Evolutionary conservation across 148 eudicot species (phyloP).

Genomic region (Rhododendron simsii): DNA sequence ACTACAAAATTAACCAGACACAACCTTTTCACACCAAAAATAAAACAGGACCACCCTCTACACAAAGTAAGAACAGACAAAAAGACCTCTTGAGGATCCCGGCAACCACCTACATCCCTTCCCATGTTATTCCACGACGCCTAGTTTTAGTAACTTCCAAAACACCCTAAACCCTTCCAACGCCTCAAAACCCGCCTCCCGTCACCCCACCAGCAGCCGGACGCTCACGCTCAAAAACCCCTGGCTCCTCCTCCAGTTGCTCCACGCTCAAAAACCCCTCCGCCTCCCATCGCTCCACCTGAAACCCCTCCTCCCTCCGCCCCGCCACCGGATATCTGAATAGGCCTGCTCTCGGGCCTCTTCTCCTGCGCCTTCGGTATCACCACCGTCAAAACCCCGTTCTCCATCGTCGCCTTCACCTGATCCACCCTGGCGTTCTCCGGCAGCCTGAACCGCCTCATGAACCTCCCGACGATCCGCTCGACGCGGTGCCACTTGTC

Average conservation of each 20-base stretch:
- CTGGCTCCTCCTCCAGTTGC: background rate
- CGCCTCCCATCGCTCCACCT: background rate
- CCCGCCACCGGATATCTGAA: background rate
- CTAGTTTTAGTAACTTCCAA: background rate
- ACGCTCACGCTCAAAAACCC: background rate
- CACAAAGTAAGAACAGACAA: too few species aligned
- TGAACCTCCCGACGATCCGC: slow-evolving; percentile 5
- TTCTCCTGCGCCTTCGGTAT: background rate
- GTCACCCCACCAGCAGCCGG: background rate
- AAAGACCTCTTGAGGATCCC: too few species aligned
- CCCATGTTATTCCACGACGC: too few species aligned
- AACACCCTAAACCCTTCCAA: background rate
- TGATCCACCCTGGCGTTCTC: background rate
- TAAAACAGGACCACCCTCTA: too few species aligned
- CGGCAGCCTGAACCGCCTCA: slow-evolving; percentile 3
- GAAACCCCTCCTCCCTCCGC: background rate
- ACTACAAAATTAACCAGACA: background rate
- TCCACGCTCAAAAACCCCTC: background rate
- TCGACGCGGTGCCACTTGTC: slow-evolving; percentile 14
- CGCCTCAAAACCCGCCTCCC: background rate
- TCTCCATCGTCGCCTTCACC: background rate
- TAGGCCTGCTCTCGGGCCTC: background rate
- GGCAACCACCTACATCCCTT: too few species aligned
- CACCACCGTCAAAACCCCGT: background rate
- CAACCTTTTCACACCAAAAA: background rate